phyloP scores from a whole-genome alignment of 2,329 filamentous ascomycete genomes.

The Penicillium oxalicum region DNA sequence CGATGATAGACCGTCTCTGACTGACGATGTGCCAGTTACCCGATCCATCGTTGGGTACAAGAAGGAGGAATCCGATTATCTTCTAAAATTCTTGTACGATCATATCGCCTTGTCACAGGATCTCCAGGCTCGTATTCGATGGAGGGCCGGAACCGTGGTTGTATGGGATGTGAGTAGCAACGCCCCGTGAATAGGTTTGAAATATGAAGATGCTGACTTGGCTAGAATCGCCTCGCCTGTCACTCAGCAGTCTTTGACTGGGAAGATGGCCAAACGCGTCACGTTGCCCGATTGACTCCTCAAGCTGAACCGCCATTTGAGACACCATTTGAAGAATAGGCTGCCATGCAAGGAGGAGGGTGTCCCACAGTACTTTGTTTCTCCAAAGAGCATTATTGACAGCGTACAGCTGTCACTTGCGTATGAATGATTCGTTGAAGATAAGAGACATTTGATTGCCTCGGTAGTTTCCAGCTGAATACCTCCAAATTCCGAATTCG shows the following conservation, averaged over 20 bases:
- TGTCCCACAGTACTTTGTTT: too few relatives aligned
- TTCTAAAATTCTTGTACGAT: constrained; percentile 72
- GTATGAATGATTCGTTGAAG: too few relatives aligned
- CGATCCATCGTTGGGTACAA: constrained; percentile 75
- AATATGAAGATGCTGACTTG: constrained; percentile 7
- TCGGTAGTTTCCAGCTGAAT: too few relatives aligned
- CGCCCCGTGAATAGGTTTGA: background rate
- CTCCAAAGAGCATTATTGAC: background rate
- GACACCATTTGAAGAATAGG: constrained; percentile 50
- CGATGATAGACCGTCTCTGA: background rate
- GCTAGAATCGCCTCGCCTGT: constrained; percentile 64
- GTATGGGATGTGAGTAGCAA: constrained; percentile 62
- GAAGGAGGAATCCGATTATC: constrained; percentile 74
- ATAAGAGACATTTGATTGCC: too few relatives aligned
- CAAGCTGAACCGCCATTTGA: constrained; percentile 74
- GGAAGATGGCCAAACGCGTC: constrained; percentile 69
- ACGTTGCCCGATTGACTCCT: constrained; percentile 75
- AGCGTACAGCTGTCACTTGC: background rate
- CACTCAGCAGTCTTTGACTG: constrained; percentile 79
- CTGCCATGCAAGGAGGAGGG: background rate
- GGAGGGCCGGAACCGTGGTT: constrained; percentile 73
- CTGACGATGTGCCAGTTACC: constrained; percentile 52
- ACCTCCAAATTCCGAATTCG: too few relatives aligned
- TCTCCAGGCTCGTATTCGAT: constrained; percentile 68
- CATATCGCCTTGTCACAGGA: constrained; percentile 67